A percentile compares a stretch with the other conserved stretches of the same genome.
Conservation (phyloP, 2,329 filamentous ascomycete genomes). For the Colletotrichum magnum region DNA sequence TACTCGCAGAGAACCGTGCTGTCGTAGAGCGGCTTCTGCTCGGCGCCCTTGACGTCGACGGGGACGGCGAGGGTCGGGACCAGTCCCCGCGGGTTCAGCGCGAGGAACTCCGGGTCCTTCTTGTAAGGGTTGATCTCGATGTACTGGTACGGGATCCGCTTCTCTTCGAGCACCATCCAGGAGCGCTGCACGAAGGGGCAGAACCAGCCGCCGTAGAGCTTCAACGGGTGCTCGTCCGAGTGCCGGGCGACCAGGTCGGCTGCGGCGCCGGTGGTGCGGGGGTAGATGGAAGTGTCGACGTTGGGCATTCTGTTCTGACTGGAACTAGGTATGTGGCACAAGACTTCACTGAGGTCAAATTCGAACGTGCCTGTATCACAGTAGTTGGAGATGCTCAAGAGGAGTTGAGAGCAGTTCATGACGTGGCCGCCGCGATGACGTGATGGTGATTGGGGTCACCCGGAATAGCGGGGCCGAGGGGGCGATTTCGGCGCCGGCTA, state of each 20-base stretch:
- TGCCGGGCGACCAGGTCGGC: constrained; percentile 62
- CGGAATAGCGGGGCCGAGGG: neutral
- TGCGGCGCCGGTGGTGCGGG: constrained; percentile 64
- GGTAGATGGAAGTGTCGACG: constrained; percentile 64
- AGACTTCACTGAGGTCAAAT: neutral
- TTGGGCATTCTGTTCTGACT: constrained; percentile 52
- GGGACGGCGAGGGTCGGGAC: constrained; percentile 77
- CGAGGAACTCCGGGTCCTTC: constrained; percentile 77
- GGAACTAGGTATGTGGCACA: neutral
- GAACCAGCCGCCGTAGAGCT: constrained; percentile 83
- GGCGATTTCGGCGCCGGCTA: neutral
- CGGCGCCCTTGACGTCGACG: constrained; percentile 45
- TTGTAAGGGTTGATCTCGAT: constrained; percentile 84
- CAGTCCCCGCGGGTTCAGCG: constrained; percentile 81
- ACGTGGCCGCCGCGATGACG: constrained; percentile 30
- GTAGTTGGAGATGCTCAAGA: neutral
- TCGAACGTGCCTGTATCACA: neutral
- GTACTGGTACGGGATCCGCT: constrained; percentile 81
- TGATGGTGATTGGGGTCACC: constrained; percentile 11
- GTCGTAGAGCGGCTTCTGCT: constrained; percentile 76
- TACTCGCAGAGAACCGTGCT: constrained; percentile 82
- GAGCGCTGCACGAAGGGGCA: constrained; percentile 79
- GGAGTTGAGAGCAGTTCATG: constrained; percentile 5
- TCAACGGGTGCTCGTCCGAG: constrained; percentile 64
- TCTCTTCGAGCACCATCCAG: constrained; percentile 82